Evolutionary conservation across 2,329 filamentous ascomycete genomes (phyloP), one percentile per base, ranked within the genome.

Genomic region (Exophiala sp.): DNA sequence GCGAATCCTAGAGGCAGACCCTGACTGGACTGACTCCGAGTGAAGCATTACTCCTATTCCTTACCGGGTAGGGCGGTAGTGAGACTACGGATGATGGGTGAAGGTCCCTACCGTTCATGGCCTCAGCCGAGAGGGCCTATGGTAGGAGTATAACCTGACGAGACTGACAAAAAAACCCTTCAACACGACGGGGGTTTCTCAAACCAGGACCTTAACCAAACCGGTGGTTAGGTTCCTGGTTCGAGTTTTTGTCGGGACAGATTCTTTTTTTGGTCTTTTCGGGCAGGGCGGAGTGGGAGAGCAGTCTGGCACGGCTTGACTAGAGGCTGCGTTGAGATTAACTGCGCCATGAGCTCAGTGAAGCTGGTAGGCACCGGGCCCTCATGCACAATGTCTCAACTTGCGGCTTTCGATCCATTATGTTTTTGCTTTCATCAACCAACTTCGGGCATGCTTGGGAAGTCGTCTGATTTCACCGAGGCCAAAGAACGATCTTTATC

Each of bases 241-340:
- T 24, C 23, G 38, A 41, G 38, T 41, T 41, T 41, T 41, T 41
- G 38, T 19, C 14, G 16, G n/a, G n/a, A n/a, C n/a, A n/a, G n/a
- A n/a, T n/a, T 18, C 10, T 39, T 39, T 39, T 39, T 13, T 39
- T 39, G 8, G n/a, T n/a, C n/a, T n/a, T n/a, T n/a, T n/a, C n/a
- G n/a, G n/a, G n/a, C n/a, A n/a, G n/a, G n/a, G n/a, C n/a, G n/a
- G n/a, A n/a, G n/a, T n/a, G n/a, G n/a, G n/a, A n/a, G n/a, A n/a
- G n/a, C n/a, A n/a, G n/a, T n/a, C n/a, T n/a, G n/a, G n/a, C n/a
- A n/a, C n/a, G 24, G 24, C 24, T 27, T 27, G 24, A 10, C 24
- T 27, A 10, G 24, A 27, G 24, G 24, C 5, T 27, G 24, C 5
- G 24, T 27, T n/a, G n/a, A n/a, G n/a, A n/a, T n/a, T n/a, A n/a